phyloP scores from a whole-genome alignment of 305 asterid genomes.

The Solanum hybrid region DNA sequence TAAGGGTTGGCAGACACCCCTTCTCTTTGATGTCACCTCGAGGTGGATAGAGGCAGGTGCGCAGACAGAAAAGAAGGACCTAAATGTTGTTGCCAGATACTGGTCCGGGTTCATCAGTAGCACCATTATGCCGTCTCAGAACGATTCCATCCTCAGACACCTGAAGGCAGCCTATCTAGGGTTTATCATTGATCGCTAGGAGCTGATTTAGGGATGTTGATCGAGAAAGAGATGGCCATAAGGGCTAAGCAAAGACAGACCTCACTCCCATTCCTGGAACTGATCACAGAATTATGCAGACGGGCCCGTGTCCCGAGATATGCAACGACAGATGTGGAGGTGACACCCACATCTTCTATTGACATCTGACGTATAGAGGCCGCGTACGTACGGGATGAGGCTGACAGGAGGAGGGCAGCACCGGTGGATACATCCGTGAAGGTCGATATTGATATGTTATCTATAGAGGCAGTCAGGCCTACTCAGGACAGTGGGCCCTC shows the following conservation, averaged over 20 bases:
- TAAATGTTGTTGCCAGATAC: neutral
- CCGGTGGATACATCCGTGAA: neutral
- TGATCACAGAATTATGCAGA: neutral
- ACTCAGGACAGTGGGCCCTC: neutral
- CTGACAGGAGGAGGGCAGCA: neutral
- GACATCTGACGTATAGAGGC: neutral
- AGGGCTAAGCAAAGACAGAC: neutral
- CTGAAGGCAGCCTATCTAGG: neutral
- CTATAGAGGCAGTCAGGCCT: neutral
- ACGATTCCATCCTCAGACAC: neutral
- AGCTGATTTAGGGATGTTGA: neutral
- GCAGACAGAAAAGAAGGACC: neutral
- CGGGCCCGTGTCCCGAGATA: neutral
- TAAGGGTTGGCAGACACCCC: neutral
- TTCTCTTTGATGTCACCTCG: neutral
- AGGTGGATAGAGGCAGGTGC: neutral
- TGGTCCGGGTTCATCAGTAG: neutral
- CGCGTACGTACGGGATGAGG: neutral
- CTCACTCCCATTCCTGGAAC: neutral
- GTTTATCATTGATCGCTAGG: neutral
- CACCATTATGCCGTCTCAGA: neutral
- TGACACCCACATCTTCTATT: neutral
- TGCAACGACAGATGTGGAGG: neutral
- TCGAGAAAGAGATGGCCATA: neutral
- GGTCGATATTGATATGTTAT: neutral